Evolutionary conservation across 2,329 filamentous ascomycete genomes (phyloP).

Genomic region (Fusarium avenaceum): DNA sequence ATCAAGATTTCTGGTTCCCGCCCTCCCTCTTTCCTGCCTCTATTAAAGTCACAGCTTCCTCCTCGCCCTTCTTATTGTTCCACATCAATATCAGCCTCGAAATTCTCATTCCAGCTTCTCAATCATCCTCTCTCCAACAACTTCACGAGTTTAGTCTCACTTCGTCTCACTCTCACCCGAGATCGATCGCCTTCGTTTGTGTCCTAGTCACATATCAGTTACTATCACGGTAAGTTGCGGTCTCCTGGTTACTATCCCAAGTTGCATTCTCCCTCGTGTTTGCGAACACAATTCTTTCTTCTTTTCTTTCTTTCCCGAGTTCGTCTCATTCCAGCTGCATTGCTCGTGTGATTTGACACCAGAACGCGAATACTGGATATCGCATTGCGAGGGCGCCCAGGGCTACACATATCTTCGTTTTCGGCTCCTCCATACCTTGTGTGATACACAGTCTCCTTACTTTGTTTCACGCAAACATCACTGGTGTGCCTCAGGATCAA

Average conservation of each 20-base stretch:
- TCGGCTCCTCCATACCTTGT: conserved; percentile 36
- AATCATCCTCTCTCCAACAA: conserved; percentile 40
- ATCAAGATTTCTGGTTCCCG: conserved; percentile 40
- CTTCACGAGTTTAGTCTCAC: conserved; percentile 33
- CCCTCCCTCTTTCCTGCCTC: conserved; percentile 39
- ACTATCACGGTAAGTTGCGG: conserved; percentile 29
- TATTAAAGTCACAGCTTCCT: conserved; percentile 48
- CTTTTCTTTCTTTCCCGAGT: neutral
- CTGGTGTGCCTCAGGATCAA: conserved; percentile 24
- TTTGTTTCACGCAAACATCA: conserved; percentile 53
- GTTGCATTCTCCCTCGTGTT: neutral
- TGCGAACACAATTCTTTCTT: conserved; percentile 1
- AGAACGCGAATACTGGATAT: conserved; percentile 28
- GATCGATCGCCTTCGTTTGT: conserved; percentile 42
- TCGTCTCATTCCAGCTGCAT: conserved; percentile 21
- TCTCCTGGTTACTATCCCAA: conserved; percentile 6
- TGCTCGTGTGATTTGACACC: conserved; percentile 13
- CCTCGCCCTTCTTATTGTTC: conserved; percentile 43
- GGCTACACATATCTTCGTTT: conserved; percentile 28
- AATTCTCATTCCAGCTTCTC: conserved; percentile 45
- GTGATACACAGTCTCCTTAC: conserved; percentile 45
- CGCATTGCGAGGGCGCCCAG: conserved; percentile 33
- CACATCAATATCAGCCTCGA: conserved; percentile 34
- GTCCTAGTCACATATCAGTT: conserved; percentile 41
- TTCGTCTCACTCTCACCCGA: conserved; percentile 38